phyloP scores from a whole-genome alignment of 1,284 basidiomycete genomes.

The Fomes fomentarius region DNA sequence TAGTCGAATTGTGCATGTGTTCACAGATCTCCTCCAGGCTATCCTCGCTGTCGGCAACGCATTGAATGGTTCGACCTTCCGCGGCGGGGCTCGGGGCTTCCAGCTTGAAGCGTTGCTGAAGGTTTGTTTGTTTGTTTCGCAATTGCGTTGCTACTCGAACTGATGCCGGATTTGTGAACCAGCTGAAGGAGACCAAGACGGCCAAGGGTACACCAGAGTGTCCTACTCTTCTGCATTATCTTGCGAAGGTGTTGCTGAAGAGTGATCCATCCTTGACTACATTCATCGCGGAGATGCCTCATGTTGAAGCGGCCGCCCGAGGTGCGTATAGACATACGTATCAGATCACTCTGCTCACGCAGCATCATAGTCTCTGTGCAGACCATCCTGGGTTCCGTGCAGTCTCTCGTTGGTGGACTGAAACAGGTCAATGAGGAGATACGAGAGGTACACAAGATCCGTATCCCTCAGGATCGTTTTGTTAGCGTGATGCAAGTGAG shows the following conservation, averaged over 20 bases:
- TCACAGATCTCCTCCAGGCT: no score
- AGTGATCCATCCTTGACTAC: conserved; percentile 67
- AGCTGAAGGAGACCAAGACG: conserved; percentile 88
- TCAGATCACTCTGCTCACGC: neutral
- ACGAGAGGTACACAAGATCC: conserved; percentile 39
- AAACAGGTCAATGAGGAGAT: conserved; percentile 63
- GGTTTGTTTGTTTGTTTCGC: conserved; percentile 42
- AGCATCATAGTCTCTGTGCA: conserved; percentile 66
- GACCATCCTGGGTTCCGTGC: conserved; percentile 61
- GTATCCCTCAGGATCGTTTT: conserved; percentile 60
- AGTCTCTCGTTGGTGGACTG: conserved; percentile 60
- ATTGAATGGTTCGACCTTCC: conserved; percentile 81
- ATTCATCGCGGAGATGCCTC: conserved; percentile 83
- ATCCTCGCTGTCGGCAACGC: conserved; percentile 82
- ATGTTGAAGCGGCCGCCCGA: conserved; percentile 82
- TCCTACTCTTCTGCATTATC: conserved; percentile 86
- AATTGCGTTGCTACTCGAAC: no score
- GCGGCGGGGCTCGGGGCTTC: conserved; percentile 85
- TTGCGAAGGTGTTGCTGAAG: conserved; percentile 76
- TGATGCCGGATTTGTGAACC: neutral
- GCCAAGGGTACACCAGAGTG: conserved; percentile 68
- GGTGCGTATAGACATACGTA: conserved; percentile 44
- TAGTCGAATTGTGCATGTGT: no score
- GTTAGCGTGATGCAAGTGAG: conserved; percentile 66
- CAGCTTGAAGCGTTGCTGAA: conserved; percentile 81